These are phyloP conservation scores for Salix exigua DNA, from an alignment of 345 rosid species.

Conservation along the genomic window DNA sequence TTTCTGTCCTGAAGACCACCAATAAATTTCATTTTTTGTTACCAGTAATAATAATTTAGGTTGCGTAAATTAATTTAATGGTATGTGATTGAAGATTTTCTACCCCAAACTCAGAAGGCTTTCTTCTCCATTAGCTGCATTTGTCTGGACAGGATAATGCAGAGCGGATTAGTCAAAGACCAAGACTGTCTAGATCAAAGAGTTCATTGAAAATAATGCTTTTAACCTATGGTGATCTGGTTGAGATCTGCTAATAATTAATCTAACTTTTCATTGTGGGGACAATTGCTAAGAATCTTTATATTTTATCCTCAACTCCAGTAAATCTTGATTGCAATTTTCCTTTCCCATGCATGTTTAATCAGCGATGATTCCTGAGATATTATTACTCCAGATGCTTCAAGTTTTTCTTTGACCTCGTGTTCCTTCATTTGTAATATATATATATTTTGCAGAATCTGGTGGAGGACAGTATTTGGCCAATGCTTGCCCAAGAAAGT, in stretches of 20 bases:
- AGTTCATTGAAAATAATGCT: background rate
- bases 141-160: background rate
- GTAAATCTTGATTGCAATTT: background rate
- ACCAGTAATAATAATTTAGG: background rate
- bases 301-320: background rate
- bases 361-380: background rate
- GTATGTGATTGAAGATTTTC: background rate
- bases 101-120: background rate
- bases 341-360: background rate
- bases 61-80: background rate
- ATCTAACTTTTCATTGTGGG: background rate
- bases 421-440: background rate
- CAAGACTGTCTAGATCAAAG: background rate
- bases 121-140: background rate
- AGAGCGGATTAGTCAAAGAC: background rate
- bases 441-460: slow-evolving; percentile 38
- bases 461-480: slow-evolving; percentile 75
- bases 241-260: background rate
- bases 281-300: background rate
- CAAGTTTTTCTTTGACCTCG: background rate
- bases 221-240: background rate
- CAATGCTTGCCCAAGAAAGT: slow-evolving; percentile 88
- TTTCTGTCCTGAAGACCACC: background rate
- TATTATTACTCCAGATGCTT: background rate
- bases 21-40: background rate